Percentiles rank a stretch among this genome's conserved stretches.
Evolutionary conservation across 805 yeast genomes (phyloP).

Genomic region (Candida easanensis): DNA sequence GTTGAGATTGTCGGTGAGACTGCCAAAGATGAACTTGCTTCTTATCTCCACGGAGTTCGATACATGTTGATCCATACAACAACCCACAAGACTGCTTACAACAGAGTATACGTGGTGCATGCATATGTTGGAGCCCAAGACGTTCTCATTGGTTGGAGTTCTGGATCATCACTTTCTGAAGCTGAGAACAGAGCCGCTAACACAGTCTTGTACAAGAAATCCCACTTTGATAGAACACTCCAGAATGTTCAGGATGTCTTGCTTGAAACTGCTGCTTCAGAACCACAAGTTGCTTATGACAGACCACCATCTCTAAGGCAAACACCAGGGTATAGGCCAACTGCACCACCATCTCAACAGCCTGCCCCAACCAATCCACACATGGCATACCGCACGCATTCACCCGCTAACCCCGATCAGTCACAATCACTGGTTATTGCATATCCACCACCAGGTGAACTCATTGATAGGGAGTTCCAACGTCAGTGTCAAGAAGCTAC

Average conservation of each 20-base stretch:
- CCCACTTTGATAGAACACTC: slow-evolving; percentile 1
- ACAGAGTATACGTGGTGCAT: background rate
- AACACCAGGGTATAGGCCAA: no score
- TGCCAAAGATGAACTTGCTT: background rate
- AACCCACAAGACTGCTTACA: background rate
- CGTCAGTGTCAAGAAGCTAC: no score
- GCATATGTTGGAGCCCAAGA: slow-evolving; percentile 1
- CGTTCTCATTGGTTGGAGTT: background rate
- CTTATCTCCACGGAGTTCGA: background rate
- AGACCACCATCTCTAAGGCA: no score
- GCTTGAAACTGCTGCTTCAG: no score
- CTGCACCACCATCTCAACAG: no score
- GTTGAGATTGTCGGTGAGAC: background rate
- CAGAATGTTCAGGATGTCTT: background rate
- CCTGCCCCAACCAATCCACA: no score
- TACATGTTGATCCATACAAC: background rate
- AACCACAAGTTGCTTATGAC: no score
- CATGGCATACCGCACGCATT: no score
- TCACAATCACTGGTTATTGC: no score
- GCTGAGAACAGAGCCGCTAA: slow-evolving; percentile 5
- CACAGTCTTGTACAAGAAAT: slow-evolving; percentile 1
- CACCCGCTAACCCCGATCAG: no score
- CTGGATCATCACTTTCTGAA: background rate
- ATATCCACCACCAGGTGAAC: no score
- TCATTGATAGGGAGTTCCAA: no score